phyloP scores from a whole-genome alignment of 1,139 yeast genomes.

The Scheffersomyces parashehatae region DNA sequence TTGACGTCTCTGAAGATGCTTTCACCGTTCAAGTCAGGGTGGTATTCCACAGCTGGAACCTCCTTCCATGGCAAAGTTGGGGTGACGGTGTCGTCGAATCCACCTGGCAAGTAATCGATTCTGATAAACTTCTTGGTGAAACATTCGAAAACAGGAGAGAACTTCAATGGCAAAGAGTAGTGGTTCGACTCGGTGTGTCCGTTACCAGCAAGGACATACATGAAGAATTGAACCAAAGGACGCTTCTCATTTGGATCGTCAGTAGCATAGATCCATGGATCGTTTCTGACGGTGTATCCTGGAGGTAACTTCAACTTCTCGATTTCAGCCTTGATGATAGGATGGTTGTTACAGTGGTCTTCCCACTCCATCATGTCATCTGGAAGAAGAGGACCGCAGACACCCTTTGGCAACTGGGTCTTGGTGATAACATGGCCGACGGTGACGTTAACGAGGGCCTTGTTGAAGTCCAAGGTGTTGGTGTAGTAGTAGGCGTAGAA shows the following conservation, averaged over 20 bases:
- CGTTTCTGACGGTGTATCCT: slow-evolving; percentile 59
- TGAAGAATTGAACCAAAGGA: slow-evolving; percentile 71
- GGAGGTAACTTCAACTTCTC: slow-evolving; percentile 63
- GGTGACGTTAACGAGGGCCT: slow-evolving; percentile 71
- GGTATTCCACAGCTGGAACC: slow-evolving; percentile 67
- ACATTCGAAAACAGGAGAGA: slow-evolving; percentile 78
- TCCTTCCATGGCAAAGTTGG: slow-evolving; percentile 63
- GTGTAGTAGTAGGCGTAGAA: slow-evolving; percentile 70
- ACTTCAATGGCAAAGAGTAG: slow-evolving; percentile 80
- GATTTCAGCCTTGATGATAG: slow-evolving; percentile 60
- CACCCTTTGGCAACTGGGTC: slow-evolving; percentile 58
- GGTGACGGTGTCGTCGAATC: slow-evolving; percentile 62
- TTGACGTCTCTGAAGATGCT: slow-evolving; percentile 57
- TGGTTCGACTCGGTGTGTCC: slow-evolving; percentile 80
- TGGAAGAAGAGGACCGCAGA: slow-evolving; percentile 73
- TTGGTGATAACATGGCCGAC: slow-evolving; percentile 64
- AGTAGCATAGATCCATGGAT: slow-evolving; percentile 91
- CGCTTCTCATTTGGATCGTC: slow-evolving; percentile 61
- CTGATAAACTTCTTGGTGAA: slow-evolving; percentile 65
- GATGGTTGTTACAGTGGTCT: slow-evolving; percentile 51
- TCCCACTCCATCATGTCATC: slow-evolving; percentile 66
- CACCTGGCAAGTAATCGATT: slow-evolving; percentile 78
- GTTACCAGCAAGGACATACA: slow-evolving; percentile 71
- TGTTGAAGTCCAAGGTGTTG: slow-evolving; percentile 58
- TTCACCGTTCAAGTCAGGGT: slow-evolving; percentile 71